Evolutionary conservation across 805 yeast genomes (phyloP), one percentile per base, ranked within the genome.

Genomic region (Millerago galiae): DNA sequence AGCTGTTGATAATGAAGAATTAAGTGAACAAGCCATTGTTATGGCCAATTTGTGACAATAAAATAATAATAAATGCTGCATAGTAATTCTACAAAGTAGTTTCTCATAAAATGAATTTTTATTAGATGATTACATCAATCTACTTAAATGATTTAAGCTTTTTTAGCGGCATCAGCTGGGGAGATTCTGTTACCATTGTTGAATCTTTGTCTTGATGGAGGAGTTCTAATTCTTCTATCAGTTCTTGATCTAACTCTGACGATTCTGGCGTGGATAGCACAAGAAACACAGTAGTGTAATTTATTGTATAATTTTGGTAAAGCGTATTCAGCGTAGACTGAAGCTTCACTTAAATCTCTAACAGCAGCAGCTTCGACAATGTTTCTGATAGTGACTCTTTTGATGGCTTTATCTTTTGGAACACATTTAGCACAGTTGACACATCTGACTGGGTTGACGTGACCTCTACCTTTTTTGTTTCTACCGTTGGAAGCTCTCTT

Each of bases 401-500:
- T 93, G 87, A 93, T 93, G 74, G 99, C 98, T 85, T 93, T 93
- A 75, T 93, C 99, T 86, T 93, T 93, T 72, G 99, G 97, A 66
- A 93, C 96, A 80, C 95, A 87, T 76, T 95, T 88, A 66, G 96
- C 85, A 78, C 99, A 93, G 96, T 93, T 93, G 70, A 89, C 85
- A 82, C 99, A 93, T 85, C 99, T 90, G 68, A 91, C 97, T 72
- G 96, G 95, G 77, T 86, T 87, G 75, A 87, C 96, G 96, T 93
- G 98, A 72, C 99, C 99, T 88, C 99, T 93, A 73, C 98, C 98
- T 81, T 89, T 90, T 95, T 93, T 93, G 95, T 93, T 93, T 83
- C 99, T 91, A 83, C 99, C 99, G 97, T 90, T 89, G 93, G 97
- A 89, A 75, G 98, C 89, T 90, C 99, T 91, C 98, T 93, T 93